phyloP scores from a whole-genome alignment of 2,329 filamentous ascomycete species.

The Pyrenochaeta sp. region DNA sequence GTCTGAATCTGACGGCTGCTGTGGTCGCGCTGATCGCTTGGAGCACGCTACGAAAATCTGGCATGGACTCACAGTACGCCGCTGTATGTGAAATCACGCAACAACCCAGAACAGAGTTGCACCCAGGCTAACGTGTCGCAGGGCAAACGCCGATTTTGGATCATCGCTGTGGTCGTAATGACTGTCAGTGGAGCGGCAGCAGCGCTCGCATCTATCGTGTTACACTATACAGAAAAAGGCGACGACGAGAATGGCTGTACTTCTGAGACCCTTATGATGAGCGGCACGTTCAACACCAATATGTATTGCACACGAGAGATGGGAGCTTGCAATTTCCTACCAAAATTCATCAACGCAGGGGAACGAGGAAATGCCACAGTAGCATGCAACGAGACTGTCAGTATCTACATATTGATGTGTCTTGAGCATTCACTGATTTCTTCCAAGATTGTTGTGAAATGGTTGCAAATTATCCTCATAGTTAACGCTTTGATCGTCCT shows the following conservation, averaged over 20 bases:
- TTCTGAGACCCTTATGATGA: slow-evolving; percentile 27
- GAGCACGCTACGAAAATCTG: slow-evolving; percentile 30
- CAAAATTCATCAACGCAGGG: slow-evolving; percentile 16
- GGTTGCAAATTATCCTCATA: slow-evolving; percentile 38
- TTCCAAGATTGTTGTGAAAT: slow-evolving; percentile 35
- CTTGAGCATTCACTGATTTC: slow-evolving; percentile 4
- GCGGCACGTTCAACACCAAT: slow-evolving; percentile 35
- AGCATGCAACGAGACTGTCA: slow-evolving; percentile 40
- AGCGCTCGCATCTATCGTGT: slow-evolving; percentile 32
- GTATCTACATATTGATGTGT: slow-evolving; percentile 7
- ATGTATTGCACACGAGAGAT: slow-evolving; percentile 39
- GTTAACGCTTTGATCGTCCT: slow-evolving; percentile 27
- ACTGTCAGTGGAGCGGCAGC: slow-evolving; percentile 21
- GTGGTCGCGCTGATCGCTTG: slow-evolving; percentile 36
- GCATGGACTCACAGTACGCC: slow-evolving; percentile 35
- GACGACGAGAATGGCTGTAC: slow-evolving; percentile 36
- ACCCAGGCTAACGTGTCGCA: slow-evolving; percentile 13
- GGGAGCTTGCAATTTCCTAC: slow-evolving; percentile 36
- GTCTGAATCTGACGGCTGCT: slow-evolving; percentile 32
- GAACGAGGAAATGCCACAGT: slow-evolving; percentile 21
- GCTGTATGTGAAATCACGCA: slow-evolving; percentile 22
- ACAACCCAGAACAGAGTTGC: background rate
- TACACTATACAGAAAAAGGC: slow-evolving; percentile 38
- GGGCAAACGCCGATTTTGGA: slow-evolving; percentile 41
- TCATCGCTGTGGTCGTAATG: slow-evolving; percentile 30